phyloP scores from a whole-genome alignment of 2,329 filamentous ascomycete species.

The Blastomyces gilchristii region DNA sequence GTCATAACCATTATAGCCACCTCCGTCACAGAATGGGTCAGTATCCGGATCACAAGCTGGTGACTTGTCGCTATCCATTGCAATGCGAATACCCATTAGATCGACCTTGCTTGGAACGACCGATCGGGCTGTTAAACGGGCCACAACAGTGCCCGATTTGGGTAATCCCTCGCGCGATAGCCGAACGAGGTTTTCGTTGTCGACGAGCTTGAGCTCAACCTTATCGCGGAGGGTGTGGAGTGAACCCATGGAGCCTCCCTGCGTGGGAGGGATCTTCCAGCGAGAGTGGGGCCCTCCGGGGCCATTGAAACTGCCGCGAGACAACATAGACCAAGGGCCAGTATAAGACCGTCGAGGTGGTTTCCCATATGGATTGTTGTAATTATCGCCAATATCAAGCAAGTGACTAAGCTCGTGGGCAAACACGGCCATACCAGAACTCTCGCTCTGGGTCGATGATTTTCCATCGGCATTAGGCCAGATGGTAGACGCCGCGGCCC shows the following conservation, averaged over 20 bases:
- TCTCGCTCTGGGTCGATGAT: conserved; percentile 16
- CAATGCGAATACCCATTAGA: conserved; percentile 13
- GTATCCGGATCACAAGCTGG: conserved; percentile 11
- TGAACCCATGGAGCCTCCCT: conserved; percentile 15
- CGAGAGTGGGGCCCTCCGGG: conserved; percentile 16
- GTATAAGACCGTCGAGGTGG: conserved; percentile 13
- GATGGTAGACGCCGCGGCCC: conserved; percentile 15
- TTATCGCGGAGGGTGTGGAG: conserved; percentile 16
- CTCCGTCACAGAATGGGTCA: conserved; percentile 15
- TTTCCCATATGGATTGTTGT: conserved; percentile 15
- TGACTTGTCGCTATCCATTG: conserved; percentile 13
- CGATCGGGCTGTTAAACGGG: conserved; percentile 13
- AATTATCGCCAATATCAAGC: conserved; percentile 17
- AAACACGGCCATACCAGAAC: conserved; percentile 15
- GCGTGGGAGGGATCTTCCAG: conserved; percentile 13
- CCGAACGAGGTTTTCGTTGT: conserved; percentile 8
- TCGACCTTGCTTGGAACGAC: conserved; percentile 10
- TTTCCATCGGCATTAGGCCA: conserved; percentile 15
- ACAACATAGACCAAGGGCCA: conserved; percentile 17
- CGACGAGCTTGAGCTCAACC: conserved; percentile 10
- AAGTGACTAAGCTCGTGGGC: conserved; percentile 17
- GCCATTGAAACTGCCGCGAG: conserved; percentile 16
- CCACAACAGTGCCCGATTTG: conserved; percentile 11
- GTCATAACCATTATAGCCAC: conserved; percentile 14
- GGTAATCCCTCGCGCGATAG: conserved; percentile 14